Percentiles rank a stretch among this genome's conserved stretches.
phyloP scores from a whole-genome alignment of 2,329 filamentous ascomycete genomes.

The Phoma sp. region DNA sequence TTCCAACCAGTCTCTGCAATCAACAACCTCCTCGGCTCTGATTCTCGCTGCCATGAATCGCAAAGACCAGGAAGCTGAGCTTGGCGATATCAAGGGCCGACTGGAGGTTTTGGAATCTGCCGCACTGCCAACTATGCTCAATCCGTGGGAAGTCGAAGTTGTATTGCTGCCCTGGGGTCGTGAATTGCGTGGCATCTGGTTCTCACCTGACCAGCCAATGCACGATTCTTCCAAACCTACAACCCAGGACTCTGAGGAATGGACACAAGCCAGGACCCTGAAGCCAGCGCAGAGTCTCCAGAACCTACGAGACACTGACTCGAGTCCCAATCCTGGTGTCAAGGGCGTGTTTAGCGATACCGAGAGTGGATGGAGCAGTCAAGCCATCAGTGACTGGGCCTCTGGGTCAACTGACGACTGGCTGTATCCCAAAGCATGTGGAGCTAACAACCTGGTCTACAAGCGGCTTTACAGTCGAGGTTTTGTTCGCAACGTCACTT shows the following conservation, averaged over 20 bases:
- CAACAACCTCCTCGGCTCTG: conserved; percentile 48
- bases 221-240: conserved; percentile 41
- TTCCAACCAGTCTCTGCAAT: conserved; percentile 48
- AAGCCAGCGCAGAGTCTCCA: conserved; percentile 15
- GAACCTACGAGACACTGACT: conserved; percentile 30
- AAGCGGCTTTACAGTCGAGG: conserved; percentile 77
- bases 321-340: conserved; percentile 27
- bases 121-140: conserved; percentile 64
- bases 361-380: conserved; percentile 57
- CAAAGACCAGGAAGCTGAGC: conserved; percentile 51
- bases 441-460: conserved; percentile 67
- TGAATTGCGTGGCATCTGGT: conserved; percentile 62
- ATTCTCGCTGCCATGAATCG: conserved; percentile 45
- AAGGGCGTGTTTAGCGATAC: conserved; percentile 31
- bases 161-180: conserved; percentile 74
- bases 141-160: conserved; percentile 78
- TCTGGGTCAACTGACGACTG: conserved; percentile 59
- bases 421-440: conserved; percentile 73
- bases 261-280: conserved; percentile 49
- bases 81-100: conserved; percentile 57
- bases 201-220: conserved; percentile 50
- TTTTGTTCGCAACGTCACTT: conserved; percentile 67
- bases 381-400: conserved; percentile 58
- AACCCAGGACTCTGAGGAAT: conserved; percentile 55
- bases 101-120: conserved; percentile 63